phyloP scores from a whole-genome alignment of 2,329 filamentous ascomycete genomes.

The Calonectria honghensis region DNA sequence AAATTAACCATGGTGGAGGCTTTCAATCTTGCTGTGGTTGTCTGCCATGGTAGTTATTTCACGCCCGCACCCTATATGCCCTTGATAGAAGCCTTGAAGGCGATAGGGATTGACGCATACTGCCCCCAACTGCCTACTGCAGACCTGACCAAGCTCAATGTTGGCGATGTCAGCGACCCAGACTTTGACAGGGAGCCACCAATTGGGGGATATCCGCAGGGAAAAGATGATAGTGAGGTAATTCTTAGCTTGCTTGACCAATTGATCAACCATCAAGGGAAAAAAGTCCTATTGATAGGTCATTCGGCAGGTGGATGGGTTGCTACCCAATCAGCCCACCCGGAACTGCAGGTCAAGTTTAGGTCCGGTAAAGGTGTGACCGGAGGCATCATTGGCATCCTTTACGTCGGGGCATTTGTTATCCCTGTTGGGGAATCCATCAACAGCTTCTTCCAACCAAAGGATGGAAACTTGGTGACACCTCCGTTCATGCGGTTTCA shows the following conservation, averaged over 20 bases:
- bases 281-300: background rate
- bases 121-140: background rate
- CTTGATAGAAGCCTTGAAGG: background rate
- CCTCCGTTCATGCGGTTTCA: background rate
- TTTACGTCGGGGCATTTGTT: background rate
- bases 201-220: background rate
- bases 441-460: background rate
- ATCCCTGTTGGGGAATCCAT: background rate
- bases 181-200: background rate
- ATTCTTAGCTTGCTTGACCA: background rate
- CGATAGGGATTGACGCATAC: background rate
- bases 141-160: background rate
- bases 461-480: background rate
- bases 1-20: background rate
- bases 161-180: background rate
- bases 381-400: background rate
- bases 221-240: background rate
- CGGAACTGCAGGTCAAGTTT: background rate
- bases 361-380: background rate
- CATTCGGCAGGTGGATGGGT: background rate
- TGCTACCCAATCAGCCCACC: background rate
- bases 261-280: background rate
- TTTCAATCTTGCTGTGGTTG: background rate
- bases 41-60: background rate
- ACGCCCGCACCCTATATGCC: background rate